These are phyloP conservation scores for Teratosphaeria nubilosa DNA, from an alignment of 2,329 filamentous ascomycete species.

Conservation along the genomic window DNA sequence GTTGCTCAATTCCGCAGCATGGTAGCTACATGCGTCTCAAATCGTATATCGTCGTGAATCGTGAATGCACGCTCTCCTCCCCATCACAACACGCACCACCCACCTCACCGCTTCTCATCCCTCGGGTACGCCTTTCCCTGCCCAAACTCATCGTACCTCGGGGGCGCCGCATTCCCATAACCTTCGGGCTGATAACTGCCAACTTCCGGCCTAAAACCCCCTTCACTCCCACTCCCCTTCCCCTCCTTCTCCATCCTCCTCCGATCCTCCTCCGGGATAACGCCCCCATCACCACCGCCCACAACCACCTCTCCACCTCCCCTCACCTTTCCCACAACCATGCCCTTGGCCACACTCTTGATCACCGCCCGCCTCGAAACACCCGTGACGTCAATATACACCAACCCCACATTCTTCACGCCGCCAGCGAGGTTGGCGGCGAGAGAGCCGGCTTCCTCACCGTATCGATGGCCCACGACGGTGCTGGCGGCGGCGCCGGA, in stretches of 20 bases:
- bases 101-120: not conserved
- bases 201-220: not conserved
- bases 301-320: slow-evolving; percentile 65
- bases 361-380: slow-evolving; percentile 82
- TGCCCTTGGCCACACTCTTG: slow-evolving; percentile 92
- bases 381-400: slow-evolving; percentile 93
- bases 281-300: slow-evolving; percentile 52
- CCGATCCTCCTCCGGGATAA: slow-evolving; percentile 29
- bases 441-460: slow-evolving; percentile 70
- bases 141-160: slow-evolving; percentile 8
- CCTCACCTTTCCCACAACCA: slow-evolving; percentile 75
- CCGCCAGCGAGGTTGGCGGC: slow-evolving; percentile 68
- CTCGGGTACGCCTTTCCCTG: not conserved
- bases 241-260: slow-evolving; percentile 1
- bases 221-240: slow-evolving; percentile 1
- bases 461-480: slow-evolving; percentile 83
- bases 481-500: slow-evolving; percentile 70
- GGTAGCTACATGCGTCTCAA: too few species aligned
- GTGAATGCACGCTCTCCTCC: too few species aligned
- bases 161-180: slow-evolving; percentile 3
- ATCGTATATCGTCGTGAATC: too few species aligned
- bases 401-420: slow-evolving; percentile 90
- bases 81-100: too few species aligned
- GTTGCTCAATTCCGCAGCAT: too few species aligned
- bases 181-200: slow-evolving; percentile 3